Conservation (phyloP, 2,329 filamentous ascomycete genomes). For the Byssoonygena ceratinophila region DNA sequence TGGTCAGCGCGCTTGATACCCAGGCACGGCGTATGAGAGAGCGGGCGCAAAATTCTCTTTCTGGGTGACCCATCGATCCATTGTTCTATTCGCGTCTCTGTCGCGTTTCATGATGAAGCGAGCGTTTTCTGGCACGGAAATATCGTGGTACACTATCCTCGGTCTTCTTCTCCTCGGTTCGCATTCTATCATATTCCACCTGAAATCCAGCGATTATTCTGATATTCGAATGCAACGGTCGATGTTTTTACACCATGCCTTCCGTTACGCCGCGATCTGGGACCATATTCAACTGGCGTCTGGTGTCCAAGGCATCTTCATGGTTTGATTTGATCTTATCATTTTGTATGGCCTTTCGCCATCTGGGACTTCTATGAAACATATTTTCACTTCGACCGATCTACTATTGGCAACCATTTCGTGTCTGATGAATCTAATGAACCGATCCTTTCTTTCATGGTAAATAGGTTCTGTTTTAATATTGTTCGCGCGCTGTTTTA, state of each 20-base stretch:
- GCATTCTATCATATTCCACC: neutral
- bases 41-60: constrained; percentile 36
- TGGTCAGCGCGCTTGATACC: constrained; percentile 54
- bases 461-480: neutral
- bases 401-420: neutral
- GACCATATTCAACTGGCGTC: neutral
- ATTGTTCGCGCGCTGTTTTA: neutral
- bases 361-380: neutral
- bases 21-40: constrained; percentile 55
- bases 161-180: too few species aligned
- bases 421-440: neutral
- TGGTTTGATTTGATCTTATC: neutral
- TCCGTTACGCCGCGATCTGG: neutral
- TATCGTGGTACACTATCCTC: neutral
- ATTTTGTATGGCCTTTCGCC: neutral
- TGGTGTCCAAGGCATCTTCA: constrained; percentile 4
- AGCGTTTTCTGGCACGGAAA: neutral
- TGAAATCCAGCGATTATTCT: neutral
- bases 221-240: neutral
- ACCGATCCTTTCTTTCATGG: neutral
- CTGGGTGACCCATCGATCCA: neutral
- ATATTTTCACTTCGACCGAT: neutral
- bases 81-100: neutral
- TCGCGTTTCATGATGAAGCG: neutral
- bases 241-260: neutral